Evolutionary conservation across 2,329 filamentous ascomycete species (phyloP).

Genomic region (Drechslera avenae): DNA sequence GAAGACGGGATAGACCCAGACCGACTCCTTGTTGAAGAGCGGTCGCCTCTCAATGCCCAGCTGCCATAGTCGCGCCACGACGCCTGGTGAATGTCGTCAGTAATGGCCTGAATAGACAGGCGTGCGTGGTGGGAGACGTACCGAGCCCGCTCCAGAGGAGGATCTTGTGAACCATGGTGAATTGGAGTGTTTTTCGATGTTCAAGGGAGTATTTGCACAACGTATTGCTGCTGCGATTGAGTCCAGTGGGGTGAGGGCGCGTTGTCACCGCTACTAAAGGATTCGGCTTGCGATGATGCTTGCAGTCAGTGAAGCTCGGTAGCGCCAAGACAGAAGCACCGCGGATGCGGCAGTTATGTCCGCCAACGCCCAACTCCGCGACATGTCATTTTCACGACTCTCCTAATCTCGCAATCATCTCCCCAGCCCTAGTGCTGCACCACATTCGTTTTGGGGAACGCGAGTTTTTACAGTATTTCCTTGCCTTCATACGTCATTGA

Average conservation of each 20-base stretch:
- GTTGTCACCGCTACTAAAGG: conserved; percentile 27
- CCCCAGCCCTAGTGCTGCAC: conserved; percentile 3
- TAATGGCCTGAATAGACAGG: conserved; percentile 17
- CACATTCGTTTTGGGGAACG: conserved; percentile 8
- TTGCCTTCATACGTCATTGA: conserved; percentile 6
- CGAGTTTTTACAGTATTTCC: not conserved
- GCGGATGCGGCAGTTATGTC: conserved; percentile 25
- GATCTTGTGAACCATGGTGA: conserved; percentile 61
- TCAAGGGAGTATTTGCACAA: conserved; percentile 5
- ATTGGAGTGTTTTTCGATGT: conserved; percentile 6
- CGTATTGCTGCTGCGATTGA: conserved; percentile 20
- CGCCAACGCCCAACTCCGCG: conserved; percentile 13
- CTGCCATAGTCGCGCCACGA: conserved; percentile 93
- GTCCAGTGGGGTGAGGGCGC: conserved; percentile 28
- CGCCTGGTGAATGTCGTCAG: conserved; percentile 62
- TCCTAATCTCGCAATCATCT: conserved; percentile 3
- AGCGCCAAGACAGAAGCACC: conserved; percentile 20
- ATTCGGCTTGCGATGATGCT: conserved; percentile 29
- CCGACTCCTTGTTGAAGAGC: conserved; percentile 80
- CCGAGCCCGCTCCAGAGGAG: conserved; percentile 92
- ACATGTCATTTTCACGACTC: conserved; percentile 5
- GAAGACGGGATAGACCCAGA: conserved; percentile 93
- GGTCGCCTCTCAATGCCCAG: conserved; percentile 98
- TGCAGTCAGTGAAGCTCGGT: conserved; percentile 12
- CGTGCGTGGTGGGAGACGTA: conserved; percentile 56